phyloP scores from a whole-genome alignment of 176 grass and related monocot genomes.

The Coix lacrymajobi region DNA sequence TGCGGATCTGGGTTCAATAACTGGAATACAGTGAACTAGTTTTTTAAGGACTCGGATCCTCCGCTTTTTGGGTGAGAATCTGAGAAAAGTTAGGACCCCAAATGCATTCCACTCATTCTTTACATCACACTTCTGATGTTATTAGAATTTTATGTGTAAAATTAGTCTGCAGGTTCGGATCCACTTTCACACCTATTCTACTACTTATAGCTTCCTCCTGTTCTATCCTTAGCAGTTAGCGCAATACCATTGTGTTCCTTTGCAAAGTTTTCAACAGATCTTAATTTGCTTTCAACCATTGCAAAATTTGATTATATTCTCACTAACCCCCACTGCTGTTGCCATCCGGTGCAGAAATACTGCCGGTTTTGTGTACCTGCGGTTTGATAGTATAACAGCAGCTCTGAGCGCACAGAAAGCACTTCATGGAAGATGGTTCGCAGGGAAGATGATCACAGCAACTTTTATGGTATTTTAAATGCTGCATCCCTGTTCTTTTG shows the following conservation, averaged over 20 bases:
- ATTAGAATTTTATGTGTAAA: background rate
- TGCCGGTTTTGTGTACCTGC: slow-evolving; percentile 74
- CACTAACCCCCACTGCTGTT: background rate
- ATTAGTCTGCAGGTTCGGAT: background rate
- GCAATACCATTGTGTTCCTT: background rate
- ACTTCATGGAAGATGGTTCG: slow-evolving; percentile 93
- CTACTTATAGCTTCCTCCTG: background rate
- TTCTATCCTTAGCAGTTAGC: background rate
- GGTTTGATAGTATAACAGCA: slow-evolving; percentile 50
- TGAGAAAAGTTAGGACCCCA: background rate
- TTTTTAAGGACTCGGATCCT: background rate
- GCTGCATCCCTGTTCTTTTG: background rate
- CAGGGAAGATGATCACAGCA: slow-evolving; percentile 93
- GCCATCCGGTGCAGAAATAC: slow-evolving; percentile 51
- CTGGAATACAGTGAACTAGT: background rate
- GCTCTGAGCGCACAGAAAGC: slow-evolving; percentile 68
- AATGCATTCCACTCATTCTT: background rate
- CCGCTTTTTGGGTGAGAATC: background rate
- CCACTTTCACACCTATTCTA: background rate
- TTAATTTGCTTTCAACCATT: background rate
- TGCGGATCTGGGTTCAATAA: background rate
- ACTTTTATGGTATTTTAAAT: slow-evolving; percentile 66
- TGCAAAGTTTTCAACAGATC: background rate
- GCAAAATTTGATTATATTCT: background rate
- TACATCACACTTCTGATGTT: background rate